These are phyloP conservation scores for Coriolopsis trogii DNA, from an alignment of 1,284 basidiomycete genomes.

Conservation along the genomic window DNA sequence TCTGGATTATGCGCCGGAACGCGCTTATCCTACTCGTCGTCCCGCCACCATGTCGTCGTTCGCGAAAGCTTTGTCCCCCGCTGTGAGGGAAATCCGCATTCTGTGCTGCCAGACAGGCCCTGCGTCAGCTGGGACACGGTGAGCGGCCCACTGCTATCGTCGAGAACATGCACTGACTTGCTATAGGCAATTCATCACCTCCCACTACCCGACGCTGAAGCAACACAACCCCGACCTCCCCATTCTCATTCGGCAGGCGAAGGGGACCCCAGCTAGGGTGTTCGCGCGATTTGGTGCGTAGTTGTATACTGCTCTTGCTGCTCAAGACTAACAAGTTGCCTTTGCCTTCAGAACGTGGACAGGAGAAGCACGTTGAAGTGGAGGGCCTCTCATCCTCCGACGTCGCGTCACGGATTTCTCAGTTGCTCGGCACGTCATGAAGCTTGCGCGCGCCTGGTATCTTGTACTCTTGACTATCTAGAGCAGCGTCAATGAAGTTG, in stretches of 20 bases:
- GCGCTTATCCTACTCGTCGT: neutral
- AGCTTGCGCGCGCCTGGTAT: neutral
- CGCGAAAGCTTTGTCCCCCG: slow-evolving; percentile 79
- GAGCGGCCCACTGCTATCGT: slow-evolving; percentile 27
- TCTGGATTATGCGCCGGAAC: neutral
- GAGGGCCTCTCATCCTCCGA: slow-evolving; percentile 76
- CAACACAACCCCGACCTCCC: slow-evolving; percentile 89
- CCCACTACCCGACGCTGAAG: slow-evolving; percentile 84
- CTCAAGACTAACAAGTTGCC: neutral
- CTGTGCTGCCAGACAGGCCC: slow-evolving; percentile 83
- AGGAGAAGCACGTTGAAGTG: slow-evolving; percentile 80
- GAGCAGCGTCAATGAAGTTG: too few species aligned
- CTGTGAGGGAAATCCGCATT: slow-evolving; percentile 85
- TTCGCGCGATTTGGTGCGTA: slow-evolving; percentile 90
- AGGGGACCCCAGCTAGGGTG: slow-evolving; percentile 82
- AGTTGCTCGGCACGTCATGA: slow-evolving; percentile 49
- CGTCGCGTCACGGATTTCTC: slow-evolving; percentile 66
- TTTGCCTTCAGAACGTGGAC: slow-evolving; percentile 62
- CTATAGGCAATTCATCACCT: slow-evolving; percentile 79
- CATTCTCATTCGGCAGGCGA: slow-evolving; percentile 89
- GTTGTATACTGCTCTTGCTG: neutral
- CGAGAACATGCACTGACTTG: neutral
- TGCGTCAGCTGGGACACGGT: slow-evolving; percentile 86
- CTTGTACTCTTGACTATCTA: too few species aligned
- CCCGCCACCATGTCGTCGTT: slow-evolving; percentile 58